Percentiles rank a stretch among this genome's conserved stretches.
Evolutionary conservation across 1,284 basidiomycete species (phyloP).

Genomic region (Leccinum subfulvum): DNA sequence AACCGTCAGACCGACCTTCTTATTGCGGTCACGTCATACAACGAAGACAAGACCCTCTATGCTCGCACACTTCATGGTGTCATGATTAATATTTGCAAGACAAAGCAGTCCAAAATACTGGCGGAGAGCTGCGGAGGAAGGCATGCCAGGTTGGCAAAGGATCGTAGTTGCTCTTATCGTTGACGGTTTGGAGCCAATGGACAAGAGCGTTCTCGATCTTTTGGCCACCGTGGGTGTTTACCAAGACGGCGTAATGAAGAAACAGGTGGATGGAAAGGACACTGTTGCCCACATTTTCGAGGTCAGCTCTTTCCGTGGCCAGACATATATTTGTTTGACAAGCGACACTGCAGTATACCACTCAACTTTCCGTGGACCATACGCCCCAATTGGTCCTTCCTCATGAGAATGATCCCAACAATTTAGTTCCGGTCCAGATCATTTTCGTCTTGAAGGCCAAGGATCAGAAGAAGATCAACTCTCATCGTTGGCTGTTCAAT

Average conservation of each 20-base stretch:
- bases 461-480: conserved; percentile 98
- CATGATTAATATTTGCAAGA: conserved; percentile 96
- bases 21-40: conserved; percentile 89
- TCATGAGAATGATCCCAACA: conserved; percentile 83
- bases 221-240: conserved; percentile 88
- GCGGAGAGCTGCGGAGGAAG: conserved; percentile 83
- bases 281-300: conserved; percentile 92
- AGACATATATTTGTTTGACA: conserved; percentile 9
- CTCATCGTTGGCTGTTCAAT: conserved; percentile 97
- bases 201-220: conserved; percentile 90
- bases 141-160: conserved; percentile 87
- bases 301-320: conserved; percentile 41
- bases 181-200: conserved; percentile 94
- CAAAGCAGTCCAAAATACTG: conserved; percentile 92
- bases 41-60: conserved; percentile 92
- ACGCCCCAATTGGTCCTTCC: conserved; percentile 90
- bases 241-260: conserved; percentile 97
- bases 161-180: conserved; percentile 91
- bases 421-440: conserved; percentile 93
- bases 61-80: conserved; percentile 91
- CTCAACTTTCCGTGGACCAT: conserved; percentile 87
- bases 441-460: conserved; percentile 95
- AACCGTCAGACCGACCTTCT: conserved; percentile 90
- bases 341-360: conserved; percentile 65
- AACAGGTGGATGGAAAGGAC: conserved; percentile 87